phyloP scores from a whole-genome alignment of 192 early-diverging fungal genomes.

The Lunasporangiospora selenospora region DNA sequence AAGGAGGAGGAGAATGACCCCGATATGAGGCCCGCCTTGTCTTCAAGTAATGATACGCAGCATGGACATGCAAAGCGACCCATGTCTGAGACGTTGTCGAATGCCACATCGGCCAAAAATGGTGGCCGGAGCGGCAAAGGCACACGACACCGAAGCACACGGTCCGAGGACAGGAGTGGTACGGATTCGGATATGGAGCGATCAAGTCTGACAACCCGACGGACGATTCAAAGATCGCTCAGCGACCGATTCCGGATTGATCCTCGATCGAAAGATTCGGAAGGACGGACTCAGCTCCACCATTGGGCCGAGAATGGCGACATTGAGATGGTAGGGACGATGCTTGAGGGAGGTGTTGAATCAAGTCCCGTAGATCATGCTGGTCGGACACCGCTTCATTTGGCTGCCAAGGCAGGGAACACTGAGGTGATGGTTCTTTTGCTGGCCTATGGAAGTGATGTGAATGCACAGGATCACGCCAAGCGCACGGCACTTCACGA shows the following conservation, averaged over 20 bases:
- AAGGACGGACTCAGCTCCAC: conserved; percentile 71
- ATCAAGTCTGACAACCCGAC: conserved; percentile 1
- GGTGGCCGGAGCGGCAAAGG: not conserved
- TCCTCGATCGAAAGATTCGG: conserved; percentile 59
- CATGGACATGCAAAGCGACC: too few species aligned
- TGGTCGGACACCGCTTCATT: conserved; percentile 71
- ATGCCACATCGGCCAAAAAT: too few species aligned
- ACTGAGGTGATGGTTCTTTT: conserved; percentile 50
- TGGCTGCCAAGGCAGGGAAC: conserved; percentile 66
- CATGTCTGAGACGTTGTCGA: too few species aligned
- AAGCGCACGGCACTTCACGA: conserved; percentile 72
- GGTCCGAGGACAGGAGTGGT: conserved; percentile 28
- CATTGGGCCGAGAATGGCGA: conserved; percentile 68
- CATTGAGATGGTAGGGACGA: conserved; percentile 52
- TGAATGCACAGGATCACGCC: conserved; percentile 65
- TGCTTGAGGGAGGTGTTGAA: conserved; percentile 67
- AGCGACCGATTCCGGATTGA: conserved; percentile 52
- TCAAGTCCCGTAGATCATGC: conserved; percentile 68
- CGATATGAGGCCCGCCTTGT: conserved; percentile 1
- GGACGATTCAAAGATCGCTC: conserved; percentile 25
- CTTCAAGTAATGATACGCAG: not conserved
- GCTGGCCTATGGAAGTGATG: conserved; percentile 64
- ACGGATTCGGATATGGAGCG: conserved; percentile 14
- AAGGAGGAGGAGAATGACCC: conserved; percentile 48
- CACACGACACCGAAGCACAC: not conserved